These are phyloP conservation scores for Theobroma cacao DNA, from an alignment of 345 rosid genomes.

Conservation along the genomic window DNA sequence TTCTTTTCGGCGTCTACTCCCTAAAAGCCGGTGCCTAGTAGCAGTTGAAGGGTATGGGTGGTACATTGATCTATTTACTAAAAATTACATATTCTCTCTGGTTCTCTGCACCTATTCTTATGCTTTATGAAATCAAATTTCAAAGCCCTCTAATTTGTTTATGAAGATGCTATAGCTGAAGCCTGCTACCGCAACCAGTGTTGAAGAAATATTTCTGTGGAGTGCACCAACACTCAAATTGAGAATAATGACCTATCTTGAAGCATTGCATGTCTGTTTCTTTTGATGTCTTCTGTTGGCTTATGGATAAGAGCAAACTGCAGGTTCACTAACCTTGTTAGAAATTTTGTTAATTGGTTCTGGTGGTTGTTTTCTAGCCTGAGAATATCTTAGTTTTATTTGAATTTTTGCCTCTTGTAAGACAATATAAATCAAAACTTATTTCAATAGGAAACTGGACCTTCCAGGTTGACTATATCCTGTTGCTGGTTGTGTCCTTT, in stretches of 20 bases:
- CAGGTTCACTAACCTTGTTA: background rate
- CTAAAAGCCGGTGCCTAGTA: constrained; percentile 74
- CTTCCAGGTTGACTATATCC: background rate
- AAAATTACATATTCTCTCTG: background rate
- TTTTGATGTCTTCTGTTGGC: background rate
- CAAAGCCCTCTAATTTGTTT: background rate
- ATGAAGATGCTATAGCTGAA: constrained; percentile 2
- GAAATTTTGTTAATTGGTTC: background rate
- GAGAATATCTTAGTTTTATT: background rate
- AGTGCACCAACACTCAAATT: background rate
- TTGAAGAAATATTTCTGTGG: background rate
- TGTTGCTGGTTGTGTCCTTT: background rate
- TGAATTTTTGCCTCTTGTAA: background rate
- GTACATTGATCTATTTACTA: background rate
- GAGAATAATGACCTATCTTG: background rate
- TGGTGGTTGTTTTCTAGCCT: background rate
- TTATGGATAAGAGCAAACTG: background rate
- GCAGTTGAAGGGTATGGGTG: constrained; percentile 76
- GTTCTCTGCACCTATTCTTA: background rate
- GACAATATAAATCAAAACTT: background rate
- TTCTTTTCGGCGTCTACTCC: constrained; percentile 86
- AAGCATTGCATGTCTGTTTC: background rate
- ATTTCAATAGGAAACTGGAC: background rate
- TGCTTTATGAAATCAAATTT: background rate
- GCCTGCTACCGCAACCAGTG: background rate